Base-by-base conservation (phyloP, 164 flowering plant species). In the Vitis rupestris region DNA sequence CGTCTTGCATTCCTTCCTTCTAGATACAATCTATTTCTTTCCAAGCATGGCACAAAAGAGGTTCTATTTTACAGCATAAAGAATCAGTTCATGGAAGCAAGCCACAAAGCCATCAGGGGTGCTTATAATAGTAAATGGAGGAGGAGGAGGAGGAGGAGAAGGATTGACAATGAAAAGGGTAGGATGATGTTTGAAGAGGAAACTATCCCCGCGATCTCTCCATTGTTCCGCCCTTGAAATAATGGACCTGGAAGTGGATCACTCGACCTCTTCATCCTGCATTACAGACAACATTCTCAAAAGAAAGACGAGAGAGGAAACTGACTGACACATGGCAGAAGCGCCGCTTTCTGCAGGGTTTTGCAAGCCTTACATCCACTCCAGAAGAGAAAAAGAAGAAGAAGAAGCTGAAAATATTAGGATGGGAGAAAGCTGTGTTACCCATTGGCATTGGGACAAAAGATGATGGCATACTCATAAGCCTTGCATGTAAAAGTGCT, bases 401-500 rank as follows among this genome's bases (percentile, higher is more conserved):
- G 23, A 63, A 47, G 27, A 51, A 13, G 10, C 69, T 37, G 11
- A 15, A 14, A 53, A 10, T 2, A 14, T 14, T 10, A 9, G 66
- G 44, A 2, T 15, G 10, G 19, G 19, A 31, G 8, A 23, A 23
- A 11, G 6, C 0, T 31, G 29, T 82, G 44, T 37, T 37, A 90
- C 90, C 84, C 81, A 8, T 62, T 74, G 27, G 47, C 3, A n/a
- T 50, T 10, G 49, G 98, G 97, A 69, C 97, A 93, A 80, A 93
- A 91, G 17, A 83, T 72, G 59, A 93, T 83, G 68, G 77, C 69
- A 59, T 93, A 93, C 3, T 83, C 89, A 1, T 15, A 61, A 19
- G 90, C 92, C 71, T 88, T 91, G 92, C 98, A 93, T 1, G 94
- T 93, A 70, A 91, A 91, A 63, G 87, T 91, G 82, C 95, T 90